A percentile compares a stretch with the other conserved stretches of the same genome.
Conservation (phyloP, 129 eudicot species). For the Kitagawia praeruptora region DNA sequence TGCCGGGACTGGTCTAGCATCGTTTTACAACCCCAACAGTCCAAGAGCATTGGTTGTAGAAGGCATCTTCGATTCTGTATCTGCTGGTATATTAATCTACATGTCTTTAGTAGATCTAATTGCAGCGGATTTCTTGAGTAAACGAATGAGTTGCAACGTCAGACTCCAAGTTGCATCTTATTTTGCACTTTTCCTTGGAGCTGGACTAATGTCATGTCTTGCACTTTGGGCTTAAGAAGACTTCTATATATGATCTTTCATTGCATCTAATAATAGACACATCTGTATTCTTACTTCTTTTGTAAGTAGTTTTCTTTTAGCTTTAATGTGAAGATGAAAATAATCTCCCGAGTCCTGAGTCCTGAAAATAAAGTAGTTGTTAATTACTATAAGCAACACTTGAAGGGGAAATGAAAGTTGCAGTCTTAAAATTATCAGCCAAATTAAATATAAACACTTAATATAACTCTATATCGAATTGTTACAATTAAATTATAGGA, state of each 20-base stretch:
- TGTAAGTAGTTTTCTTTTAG: background rate
- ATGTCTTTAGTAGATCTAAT: slow-evolving; percentile 93
- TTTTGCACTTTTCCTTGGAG: slow-evolving; percentile 74
- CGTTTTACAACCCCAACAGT: slow-evolving; percentile 65
- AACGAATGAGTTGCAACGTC: slow-evolving; percentile 83
- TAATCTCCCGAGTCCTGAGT: no score
- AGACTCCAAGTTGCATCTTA: slow-evolving; percentile 85
- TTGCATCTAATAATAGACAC: background rate
- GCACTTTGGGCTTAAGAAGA: slow-evolving; percentile 74
- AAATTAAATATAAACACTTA: no score
- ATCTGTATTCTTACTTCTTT: background rate
- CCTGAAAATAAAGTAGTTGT: no score
- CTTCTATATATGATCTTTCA: background rate
- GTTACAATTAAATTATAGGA: no score
- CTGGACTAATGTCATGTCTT: slow-evolving; percentile 71
- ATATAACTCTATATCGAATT: no score
- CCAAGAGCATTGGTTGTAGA: slow-evolving; percentile 70
- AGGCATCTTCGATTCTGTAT: slow-evolving; percentile 77
- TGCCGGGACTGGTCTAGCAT: slow-evolving; percentile 52
- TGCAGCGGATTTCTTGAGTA: slow-evolving; percentile 97
- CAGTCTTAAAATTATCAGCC: no score
- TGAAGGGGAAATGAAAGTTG: no score
- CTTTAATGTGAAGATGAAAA: background rate
- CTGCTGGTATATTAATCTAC: slow-evolving; percentile 82
- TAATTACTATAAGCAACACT: no score